Evolutionary conservation across 108 stramenopile genomes (phyloP).

Genomic region (Cyclotella kingstonii): DNA sequence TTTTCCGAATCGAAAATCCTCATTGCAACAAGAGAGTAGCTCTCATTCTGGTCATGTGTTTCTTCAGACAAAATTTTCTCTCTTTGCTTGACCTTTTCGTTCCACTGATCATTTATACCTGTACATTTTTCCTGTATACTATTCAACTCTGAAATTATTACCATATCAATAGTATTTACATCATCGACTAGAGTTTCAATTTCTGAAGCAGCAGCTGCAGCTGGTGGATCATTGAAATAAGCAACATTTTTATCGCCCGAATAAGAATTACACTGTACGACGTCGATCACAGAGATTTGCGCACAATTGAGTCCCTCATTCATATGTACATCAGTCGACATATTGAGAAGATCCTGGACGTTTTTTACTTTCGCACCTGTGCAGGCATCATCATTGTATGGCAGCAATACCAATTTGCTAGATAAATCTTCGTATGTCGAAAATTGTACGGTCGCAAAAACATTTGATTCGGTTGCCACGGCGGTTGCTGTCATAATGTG

Average conservation of each 20-base stretch:
- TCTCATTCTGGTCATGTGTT: no score
- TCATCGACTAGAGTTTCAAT: background rate
- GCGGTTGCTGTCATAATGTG: background rate
- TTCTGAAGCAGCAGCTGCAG: background rate
- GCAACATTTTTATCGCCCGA: background rate
- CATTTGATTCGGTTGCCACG: background rate
- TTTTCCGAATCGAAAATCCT: background rate
- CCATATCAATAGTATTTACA: background rate
- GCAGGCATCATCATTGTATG: conserved; percentile 30
- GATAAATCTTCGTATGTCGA: conserved; percentile 39
- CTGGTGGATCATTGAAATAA: background rate
- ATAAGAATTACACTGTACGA: background rate
- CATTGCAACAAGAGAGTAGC: no score
- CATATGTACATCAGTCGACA: background rate
- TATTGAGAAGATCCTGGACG: background rate
- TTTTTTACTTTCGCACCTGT: conserved; percentile 34
- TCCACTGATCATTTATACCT: no score
- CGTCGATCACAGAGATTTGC: background rate
- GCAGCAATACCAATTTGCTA: conserved; percentile 32
- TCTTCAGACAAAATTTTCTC: no score
- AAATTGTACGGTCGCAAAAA: conserved; percentile 3
- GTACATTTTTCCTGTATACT: background rate
- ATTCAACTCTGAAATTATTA: background rate
- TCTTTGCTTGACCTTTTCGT: no score
- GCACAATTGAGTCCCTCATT: background rate